Conservation (phyloP, 768 basidiomycete genomes). For the Russula earlei region DNA sequence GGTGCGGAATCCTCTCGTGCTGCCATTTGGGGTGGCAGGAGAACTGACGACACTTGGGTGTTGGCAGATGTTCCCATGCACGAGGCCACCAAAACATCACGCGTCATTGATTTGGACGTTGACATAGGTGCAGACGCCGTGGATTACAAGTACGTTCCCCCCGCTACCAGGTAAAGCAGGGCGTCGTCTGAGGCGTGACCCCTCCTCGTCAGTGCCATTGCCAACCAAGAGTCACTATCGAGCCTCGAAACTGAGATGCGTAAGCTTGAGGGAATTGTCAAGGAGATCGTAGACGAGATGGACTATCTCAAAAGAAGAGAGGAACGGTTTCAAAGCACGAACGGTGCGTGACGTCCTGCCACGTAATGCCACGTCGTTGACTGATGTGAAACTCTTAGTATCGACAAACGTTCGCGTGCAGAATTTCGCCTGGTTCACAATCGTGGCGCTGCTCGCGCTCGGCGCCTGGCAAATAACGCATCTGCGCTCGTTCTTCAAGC, state of each 20-base stretch:
- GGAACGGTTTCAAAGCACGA: constrained; percentile 78
- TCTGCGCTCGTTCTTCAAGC: constrained; percentile 89
- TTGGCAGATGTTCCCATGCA: constrained; percentile 24
- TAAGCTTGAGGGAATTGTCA: constrained; percentile 89
- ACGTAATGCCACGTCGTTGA: background rate
- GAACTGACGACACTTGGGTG: background rate
- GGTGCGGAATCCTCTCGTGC: constrained; percentile 39
- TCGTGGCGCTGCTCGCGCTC: constrained; percentile 64
- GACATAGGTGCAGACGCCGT: constrained; percentile 98
- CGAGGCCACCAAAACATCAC: constrained; percentile 40
- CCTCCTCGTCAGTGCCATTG: constrained; percentile 65
- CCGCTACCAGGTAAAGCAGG: background rate
- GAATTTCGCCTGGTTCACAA: constrained; percentile 86
- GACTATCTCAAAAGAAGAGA: constrained; percentile 87
- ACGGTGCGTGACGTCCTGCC: constrained; percentile 58
- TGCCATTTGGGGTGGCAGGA: background rate
- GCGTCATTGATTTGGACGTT: constrained; percentile 86
- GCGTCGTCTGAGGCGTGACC: background rate
- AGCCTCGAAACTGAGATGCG: constrained; percentile 97
- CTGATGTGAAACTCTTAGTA: constrained; percentile 35
- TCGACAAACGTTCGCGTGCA: constrained; percentile 90
- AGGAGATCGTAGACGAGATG: constrained; percentile 92
- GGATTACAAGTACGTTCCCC: constrained; percentile 85
- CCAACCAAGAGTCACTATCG: constrained; percentile 94
- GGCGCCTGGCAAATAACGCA: constrained; percentile 96